phyloP scores from a whole-genome alignment of 805 yeast species.

The Cyberlindnera xishuangbannaensis region DNA sequence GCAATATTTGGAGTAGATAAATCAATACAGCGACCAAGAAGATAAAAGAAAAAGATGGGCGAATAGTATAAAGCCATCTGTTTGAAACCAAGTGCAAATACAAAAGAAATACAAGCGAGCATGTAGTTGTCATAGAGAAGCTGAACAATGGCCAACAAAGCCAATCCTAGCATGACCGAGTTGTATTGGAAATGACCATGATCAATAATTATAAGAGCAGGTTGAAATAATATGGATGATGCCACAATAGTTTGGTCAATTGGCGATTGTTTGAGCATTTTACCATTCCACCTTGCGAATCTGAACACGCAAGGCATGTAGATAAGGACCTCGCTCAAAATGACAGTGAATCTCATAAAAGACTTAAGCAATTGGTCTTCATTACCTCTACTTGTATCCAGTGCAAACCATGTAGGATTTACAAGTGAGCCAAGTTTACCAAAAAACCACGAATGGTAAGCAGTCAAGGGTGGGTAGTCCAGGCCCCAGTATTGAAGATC shows the following conservation, averaged over 20 bases:
- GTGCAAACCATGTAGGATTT: conserved; percentile 68
- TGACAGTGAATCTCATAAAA: conserved; percentile 77
- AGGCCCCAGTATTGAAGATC: conserved; percentile 94
- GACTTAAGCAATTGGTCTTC: conserved; percentile 67
- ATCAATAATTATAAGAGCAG: conserved; percentile 76
- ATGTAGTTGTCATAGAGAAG: conserved; percentile 58
- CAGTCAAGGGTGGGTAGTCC: conserved; percentile 96
- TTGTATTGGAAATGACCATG: conserved; percentile 98
- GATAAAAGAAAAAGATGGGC: conserved; percentile 78
- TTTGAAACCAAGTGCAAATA: conserved; percentile 74
- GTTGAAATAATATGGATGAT: conserved; percentile 78
- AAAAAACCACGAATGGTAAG: conserved; percentile 78
- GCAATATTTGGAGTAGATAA: conserved; percentile 10
- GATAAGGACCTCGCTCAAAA: conserved; percentile 65
- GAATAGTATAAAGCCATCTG: conserved; percentile 95
- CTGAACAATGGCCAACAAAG: conserved; percentile 61
- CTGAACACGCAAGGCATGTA: conserved; percentile 78
- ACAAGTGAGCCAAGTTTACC: conserved; percentile 68
- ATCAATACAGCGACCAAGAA: conserved; percentile 48
- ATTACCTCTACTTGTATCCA: conserved; percentile 67
- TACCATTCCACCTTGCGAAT: conserved; percentile 68
- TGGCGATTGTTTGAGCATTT: conserved; percentile 48
- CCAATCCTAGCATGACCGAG: conserved; percentile 87
- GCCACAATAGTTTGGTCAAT: conserved; percentile 74
- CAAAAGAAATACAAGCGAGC: conserved; percentile 71